Base-by-base conservation (phyloP, 1,139 yeast genomes). In the Magnusiomyces suaveolens region DNA sequence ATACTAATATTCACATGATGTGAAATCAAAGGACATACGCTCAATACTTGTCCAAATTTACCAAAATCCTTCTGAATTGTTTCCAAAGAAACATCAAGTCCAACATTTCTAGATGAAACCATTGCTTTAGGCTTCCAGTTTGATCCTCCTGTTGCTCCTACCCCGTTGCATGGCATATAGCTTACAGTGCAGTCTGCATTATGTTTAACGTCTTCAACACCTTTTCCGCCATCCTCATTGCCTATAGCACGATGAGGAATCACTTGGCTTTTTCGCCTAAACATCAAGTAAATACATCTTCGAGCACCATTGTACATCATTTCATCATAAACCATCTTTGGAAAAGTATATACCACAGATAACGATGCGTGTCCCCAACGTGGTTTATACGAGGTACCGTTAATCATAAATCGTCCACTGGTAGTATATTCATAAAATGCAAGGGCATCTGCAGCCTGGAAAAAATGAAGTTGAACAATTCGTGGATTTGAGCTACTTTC, bases 11-110 rank as follows among this genome's bases (percentile, higher is more conserved):
- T 78, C 38, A 84, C 68, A 59, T 77, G 81, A 51, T 82, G 72
- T 1, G 90, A 82, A n/a, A 86, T 75, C 25, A 84, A 77, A 0
- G 95, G 87, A 1, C 78, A 70, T 6, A 84, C 68, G 43, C 83
- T 86, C n/a, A 84, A 66, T 1, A 87, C 73, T 1, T 73, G 73
- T 0, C 95, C 95, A 67, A 75, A 82, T 25, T 63, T 64, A 4
- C 69, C 68, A 63, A 87, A 83, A 61, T 84, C 87, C 18, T 64
- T 55, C 44, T 67, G 68, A 3, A 84, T 71, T 23, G 70, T 73
- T 2, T 65, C 66, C 1, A 77, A 54, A 50, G 76, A 70, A 49
- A 79, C 66, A 12, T 67, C 67, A 2, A 56, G 53, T n/a, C 52
- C 60, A 56, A 60, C 68, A 67, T 63, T 75, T 23, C 48, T 32